A percentile compares a stretch with the other conserved stretches of the same genome.
These are phyloP conservation scores for Pueraria montana DNA, from an alignment of 306 rosid genomes.

Conservation along the genomic window DNA sequence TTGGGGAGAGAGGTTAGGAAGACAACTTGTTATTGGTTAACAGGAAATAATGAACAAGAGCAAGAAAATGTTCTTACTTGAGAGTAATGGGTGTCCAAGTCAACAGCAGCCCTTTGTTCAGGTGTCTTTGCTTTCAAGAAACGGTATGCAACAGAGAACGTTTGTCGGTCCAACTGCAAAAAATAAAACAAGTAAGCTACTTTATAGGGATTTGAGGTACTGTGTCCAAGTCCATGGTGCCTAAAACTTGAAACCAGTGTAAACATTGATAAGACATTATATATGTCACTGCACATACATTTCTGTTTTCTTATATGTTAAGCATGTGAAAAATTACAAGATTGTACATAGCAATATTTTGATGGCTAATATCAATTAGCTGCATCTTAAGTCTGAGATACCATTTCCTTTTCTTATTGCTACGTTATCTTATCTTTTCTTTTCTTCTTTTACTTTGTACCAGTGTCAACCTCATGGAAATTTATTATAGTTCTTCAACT, in stretches of 20 bases:
- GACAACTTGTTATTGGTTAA: slow-evolving; percentile 26
- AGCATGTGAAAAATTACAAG: background rate
- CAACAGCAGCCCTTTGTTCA: slow-evolving; percentile 95
- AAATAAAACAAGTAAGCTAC: background rate
- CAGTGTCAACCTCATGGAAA: background rate
- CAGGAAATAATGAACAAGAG: slow-evolving; percentile 39
- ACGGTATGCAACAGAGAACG: slow-evolving; percentile 79
- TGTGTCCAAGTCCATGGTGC: background rate
- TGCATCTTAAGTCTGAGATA: slow-evolving; percentile 24
- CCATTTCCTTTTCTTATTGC: background rate
- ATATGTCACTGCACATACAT: slow-evolving; percentile 1
- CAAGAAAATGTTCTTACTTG: slow-evolving; percentile 57
- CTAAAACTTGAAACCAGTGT: background rate
- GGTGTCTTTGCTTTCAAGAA: slow-evolving; percentile 95
- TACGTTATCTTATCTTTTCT: background rate
- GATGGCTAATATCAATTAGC: background rate
- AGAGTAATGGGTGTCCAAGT: slow-evolving; percentile 97
- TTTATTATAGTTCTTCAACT: slow-evolving; percentile 10
- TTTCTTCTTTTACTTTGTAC: background rate
- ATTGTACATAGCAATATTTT: slow-evolving; percentile 14
- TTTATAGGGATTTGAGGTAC: background rate
- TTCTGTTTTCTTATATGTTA: background rate
- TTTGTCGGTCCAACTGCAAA: slow-evolving; percentile 74
- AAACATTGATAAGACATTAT: background rate
- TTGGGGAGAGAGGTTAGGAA: slow-evolving; percentile 18